Conservation (phyloP, 2,329 filamentous ascomycete species). For the Phialophora macrospora region DNA sequence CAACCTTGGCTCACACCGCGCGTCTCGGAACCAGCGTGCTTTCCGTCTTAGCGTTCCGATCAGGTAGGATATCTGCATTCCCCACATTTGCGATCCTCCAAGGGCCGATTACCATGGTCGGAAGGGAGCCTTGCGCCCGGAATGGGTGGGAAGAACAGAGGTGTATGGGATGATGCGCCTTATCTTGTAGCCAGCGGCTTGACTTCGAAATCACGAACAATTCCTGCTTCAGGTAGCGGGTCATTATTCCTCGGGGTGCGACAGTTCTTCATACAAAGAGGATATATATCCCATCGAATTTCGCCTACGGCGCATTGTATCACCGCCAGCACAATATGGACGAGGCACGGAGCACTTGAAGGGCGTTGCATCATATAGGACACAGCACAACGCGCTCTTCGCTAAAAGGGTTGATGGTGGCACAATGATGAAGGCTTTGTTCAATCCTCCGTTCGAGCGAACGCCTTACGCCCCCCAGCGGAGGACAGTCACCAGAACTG, state of each 20-base stretch:
- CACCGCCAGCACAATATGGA: neutral
- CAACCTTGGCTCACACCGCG: neutral
- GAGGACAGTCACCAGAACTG: neutral
- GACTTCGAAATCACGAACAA: neutral
- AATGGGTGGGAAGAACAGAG: neutral
- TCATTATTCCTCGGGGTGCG: neutral
- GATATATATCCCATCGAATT: neutral
- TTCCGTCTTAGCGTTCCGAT: constrained; percentile 3
- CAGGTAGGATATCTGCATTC: neutral
- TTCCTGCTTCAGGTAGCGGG: neutral
- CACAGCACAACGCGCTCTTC: neutral
- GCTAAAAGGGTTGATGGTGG: neutral
- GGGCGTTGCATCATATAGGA: neutral
- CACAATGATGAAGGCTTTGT: neutral
- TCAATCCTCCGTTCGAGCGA: neutral
- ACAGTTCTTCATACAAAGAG: neutral
- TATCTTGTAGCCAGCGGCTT: neutral
- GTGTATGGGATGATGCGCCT: neutral
- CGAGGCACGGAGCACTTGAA: neutral
- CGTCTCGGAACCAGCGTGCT: neutral
- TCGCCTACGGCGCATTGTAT: neutral
- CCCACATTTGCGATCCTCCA: neutral
- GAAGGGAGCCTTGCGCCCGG: neutral
- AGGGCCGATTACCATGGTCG: neutral
- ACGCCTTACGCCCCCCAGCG: neutral